Evolutionary conservation across 805 yeast species (phyloP).

Genomic region (Wickerhamomyces canadensis): DNA sequence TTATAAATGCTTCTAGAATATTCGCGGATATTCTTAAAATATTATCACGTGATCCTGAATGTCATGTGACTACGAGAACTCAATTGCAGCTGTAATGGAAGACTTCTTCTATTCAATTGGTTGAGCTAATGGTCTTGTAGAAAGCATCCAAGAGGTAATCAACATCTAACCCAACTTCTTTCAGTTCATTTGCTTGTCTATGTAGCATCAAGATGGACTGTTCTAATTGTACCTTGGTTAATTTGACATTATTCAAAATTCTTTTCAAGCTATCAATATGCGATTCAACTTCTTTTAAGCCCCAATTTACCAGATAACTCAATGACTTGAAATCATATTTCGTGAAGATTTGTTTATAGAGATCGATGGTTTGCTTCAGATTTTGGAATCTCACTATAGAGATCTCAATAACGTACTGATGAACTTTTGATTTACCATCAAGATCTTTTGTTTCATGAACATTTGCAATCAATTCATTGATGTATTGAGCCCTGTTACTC

Average conservation of each 20-base stretch:
- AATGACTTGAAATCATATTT: slow-evolving; percentile 34
- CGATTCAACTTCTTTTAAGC: slow-evolving; percentile 53
- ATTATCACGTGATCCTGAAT: not conserved
- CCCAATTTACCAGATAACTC: slow-evolving; percentile 72
- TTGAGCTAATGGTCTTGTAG: slow-evolving; percentile 19
- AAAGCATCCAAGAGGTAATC: slow-evolving; percentile 29
- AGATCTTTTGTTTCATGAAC: slow-evolving; percentile 39
- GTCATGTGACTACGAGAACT: no score
- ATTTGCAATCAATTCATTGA: slow-evolving; percentile 41
- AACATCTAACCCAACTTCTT: slow-evolving; percentile 64
- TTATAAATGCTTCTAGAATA: not conserved
- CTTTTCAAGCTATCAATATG: slow-evolving; percentile 58
- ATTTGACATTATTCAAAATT: slow-evolving; percentile 59
- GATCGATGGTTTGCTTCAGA: slow-evolving; percentile 49
- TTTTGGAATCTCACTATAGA: slow-evolving; percentile 59
- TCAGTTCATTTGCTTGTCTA: slow-evolving; percentile 58
- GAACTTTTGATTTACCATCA: slow-evolving; percentile 41
- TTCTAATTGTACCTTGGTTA: slow-evolving; percentile 44
- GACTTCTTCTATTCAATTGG: no score
- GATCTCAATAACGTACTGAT: slow-evolving; percentile 51
- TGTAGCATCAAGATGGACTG: slow-evolving; percentile 49
- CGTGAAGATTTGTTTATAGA: slow-evolving; percentile 49
- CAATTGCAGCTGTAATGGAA: no score
- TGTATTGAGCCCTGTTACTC: slow-evolving; percentile 39
- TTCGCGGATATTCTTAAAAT: not conserved